Conservation (phyloP, 257 asterid genomes). For the Buddleja alternifolia region DNA sequence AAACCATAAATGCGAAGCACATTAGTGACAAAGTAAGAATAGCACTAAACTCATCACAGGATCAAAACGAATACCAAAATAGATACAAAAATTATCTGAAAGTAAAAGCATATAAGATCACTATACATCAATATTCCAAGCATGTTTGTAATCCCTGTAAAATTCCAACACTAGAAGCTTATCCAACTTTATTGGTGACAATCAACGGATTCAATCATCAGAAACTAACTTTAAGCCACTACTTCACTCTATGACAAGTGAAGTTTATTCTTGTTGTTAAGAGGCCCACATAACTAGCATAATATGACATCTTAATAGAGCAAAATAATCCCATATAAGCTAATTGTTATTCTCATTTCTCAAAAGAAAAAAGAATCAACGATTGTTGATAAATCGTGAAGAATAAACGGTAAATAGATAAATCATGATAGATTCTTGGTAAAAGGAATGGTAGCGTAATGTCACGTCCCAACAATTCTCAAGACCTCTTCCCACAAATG, state of each 20-base stretch:
- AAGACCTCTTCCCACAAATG: too few species aligned
- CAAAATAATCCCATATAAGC: neutral
- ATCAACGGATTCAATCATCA: conserved; percentile 2
- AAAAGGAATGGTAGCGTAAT: too few species aligned
- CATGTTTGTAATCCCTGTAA: neutral
- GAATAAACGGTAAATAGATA: neutral
- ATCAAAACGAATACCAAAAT: neutral
- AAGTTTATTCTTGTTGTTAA: neutral
- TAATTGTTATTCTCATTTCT: neutral
- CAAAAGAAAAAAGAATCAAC: neutral
- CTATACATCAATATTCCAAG: neutral
- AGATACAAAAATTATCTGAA: neutral
- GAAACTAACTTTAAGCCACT: neutral
- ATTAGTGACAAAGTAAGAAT: neutral
- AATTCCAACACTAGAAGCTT: neutral
- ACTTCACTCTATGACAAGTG: neutral
- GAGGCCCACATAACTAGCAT: neutral
- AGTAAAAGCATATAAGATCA: neutral
- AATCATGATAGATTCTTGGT: too few species aligned
- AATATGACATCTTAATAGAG: neutral
- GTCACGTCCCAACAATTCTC: too few species aligned
- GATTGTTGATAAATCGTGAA: neutral
- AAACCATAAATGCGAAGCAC: neutral
- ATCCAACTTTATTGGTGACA: neutral
- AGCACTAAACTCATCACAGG: neutral